phyloP scores from a whole-genome alignment of 768 basidiomycete species.

The Daedaleopsis sinensis region DNA sequence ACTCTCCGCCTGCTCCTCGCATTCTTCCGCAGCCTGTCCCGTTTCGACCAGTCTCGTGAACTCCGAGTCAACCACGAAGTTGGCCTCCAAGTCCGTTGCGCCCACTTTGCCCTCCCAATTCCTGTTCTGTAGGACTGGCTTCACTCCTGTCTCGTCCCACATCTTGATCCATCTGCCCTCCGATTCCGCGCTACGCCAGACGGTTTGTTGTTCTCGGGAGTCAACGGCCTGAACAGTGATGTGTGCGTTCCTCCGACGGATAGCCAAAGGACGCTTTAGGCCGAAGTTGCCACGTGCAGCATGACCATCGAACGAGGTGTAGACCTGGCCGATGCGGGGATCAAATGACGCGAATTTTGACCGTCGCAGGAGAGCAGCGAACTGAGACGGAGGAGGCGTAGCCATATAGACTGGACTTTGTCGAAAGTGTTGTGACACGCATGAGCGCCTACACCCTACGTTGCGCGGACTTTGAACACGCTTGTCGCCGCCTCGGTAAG shows the following conservation, averaged over 20 bases:
- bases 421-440: background rate
- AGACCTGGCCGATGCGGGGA: slow-evolving; percentile 76
- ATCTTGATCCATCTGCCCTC: slow-evolving; percentile 70
- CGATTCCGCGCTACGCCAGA: slow-evolving; percentile 70
- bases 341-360: slow-evolving; percentile 85
- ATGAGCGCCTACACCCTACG: slow-evolving; percentile 1
- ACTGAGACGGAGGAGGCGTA: slow-evolving; percentile 59
- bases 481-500: slow-evolving; percentile 22
- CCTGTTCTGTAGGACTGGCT: slow-evolving; percentile 31
- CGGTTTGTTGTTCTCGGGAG: slow-evolving; percentile 72
- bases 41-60: slow-evolving; percentile 29
- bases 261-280: slow-evolving; percentile 77
- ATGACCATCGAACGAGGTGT: slow-evolving; percentile 69
- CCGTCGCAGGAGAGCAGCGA: slow-evolving; percentile 74
- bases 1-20: slow-evolving; percentile 12
- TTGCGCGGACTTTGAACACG: slow-evolving; percentile 2
- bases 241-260: slow-evolving; percentile 62
- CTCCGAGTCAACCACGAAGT: slow-evolving; percentile 50
- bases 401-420: slow-evolving; percentile 17
- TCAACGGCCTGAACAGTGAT: slow-evolving; percentile 73
- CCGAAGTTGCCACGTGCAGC: slow-evolving; percentile 84
- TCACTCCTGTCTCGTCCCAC: slow-evolving; percentile 62
- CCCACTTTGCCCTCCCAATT: slow-evolving; percentile 48
- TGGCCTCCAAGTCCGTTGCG: slow-evolving; percentile 22
- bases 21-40: slow-evolving; percentile 3